A percentile compares a stretch with the other conserved stretches of the same genome.
Evolutionary conservation across 352 stramenopile genomes (phyloP).

Genomic region (Globisporangium uncinulatum): DNA sequence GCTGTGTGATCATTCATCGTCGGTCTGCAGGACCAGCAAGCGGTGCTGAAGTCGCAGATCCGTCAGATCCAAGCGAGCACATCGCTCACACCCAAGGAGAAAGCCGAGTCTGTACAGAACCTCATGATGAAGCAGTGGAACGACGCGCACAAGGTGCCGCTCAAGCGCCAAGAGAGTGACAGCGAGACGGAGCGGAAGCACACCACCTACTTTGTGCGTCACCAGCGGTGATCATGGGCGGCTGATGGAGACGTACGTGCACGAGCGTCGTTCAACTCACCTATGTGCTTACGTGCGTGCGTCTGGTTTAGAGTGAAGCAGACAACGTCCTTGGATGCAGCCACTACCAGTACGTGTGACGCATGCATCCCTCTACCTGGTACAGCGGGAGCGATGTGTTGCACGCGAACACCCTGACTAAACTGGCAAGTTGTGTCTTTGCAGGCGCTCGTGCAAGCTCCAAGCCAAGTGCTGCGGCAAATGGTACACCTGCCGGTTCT

Average conservation of each 20-base stretch:
- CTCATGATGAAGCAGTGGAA: conserved; percentile 87
- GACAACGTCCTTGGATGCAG: conserved; percentile 68
- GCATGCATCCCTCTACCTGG: too few relatives aligned
- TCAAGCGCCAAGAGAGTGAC: conserved; percentile 35
- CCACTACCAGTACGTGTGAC: conserved; percentile 74
- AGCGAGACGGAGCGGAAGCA: conserved; percentile 38
- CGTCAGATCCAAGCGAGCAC: conserved; percentile 73
- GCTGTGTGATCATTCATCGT: not conserved
- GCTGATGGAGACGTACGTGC: not conserved
- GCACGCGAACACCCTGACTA: not conserved
- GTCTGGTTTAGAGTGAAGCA: conserved; percentile 38
- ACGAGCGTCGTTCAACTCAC: not conserved
- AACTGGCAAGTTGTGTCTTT: not conserved
- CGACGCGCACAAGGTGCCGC: conserved; percentile 47
- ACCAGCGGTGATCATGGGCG: not conserved
- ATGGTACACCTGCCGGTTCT: conserved; percentile 89
- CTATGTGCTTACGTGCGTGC: not conserved
- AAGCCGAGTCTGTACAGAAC: conserved; percentile 75
- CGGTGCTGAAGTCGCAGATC: conserved; percentile 65
- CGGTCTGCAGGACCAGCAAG: conserved; percentile 35
- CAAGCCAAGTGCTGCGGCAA: conserved; percentile 83
- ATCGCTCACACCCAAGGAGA: conserved; percentile 74
- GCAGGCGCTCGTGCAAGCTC: conserved; percentile 74
- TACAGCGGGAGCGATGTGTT: too few relatives aligned
- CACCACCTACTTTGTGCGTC: conserved; percentile 53